Evolutionary conservation across 1,284 basidiomycete genomes (phyloP), one percentile per base, ranked within the genome.

Genomic region (Porphyrellus sp.): DNA sequence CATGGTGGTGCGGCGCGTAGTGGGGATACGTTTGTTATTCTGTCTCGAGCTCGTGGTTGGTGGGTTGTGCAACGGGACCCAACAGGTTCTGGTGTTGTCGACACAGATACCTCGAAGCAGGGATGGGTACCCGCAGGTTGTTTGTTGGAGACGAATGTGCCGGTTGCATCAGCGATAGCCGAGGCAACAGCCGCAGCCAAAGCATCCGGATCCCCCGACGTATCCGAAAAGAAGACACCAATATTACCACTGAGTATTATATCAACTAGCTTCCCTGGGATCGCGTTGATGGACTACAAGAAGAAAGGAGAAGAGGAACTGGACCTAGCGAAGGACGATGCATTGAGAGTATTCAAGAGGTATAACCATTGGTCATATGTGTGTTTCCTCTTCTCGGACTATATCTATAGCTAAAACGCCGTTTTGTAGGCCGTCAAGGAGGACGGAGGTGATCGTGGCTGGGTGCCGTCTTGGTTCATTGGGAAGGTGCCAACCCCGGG

Each of bases 51-150:
- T 15, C 88, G 95, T 56, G 97, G 97, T 0, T 99, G 97, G 97
- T 99, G 96, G 93, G 91, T 98, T 31, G 96, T 99, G 4, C 94
- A 98, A 67, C 84, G 91, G 30, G 97, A 99, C 69, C 87, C 89
- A 21, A 84, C 83, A 41, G 94, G 93, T 2, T 81, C 85, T 6
- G 94, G 94, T 13, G 74, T 86, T 46, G 82, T 93, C 39, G 85
- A 89, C 52, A 79, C 83, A 21, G 89, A 92, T 59, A 78, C 82
- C 28, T 72, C 77, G 46, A 85, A 89, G 68, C 86, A 91, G 66
- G 91, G 91, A 46, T 91, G 91, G 91, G 89, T 94, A 8, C 89
- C 92, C 51, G 89, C 93, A 24, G 88, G 97, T 1, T 99, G 97
- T 70, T 76, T 99, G 12, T 81, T 99, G 38, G 97, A 99, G 71